A percentile compares a stretch with the other conserved stretches of the same genome.
Conservation (phyloP, 2,329 filamentous ascomycete genomes). For the Alternaria sp. region DNA sequence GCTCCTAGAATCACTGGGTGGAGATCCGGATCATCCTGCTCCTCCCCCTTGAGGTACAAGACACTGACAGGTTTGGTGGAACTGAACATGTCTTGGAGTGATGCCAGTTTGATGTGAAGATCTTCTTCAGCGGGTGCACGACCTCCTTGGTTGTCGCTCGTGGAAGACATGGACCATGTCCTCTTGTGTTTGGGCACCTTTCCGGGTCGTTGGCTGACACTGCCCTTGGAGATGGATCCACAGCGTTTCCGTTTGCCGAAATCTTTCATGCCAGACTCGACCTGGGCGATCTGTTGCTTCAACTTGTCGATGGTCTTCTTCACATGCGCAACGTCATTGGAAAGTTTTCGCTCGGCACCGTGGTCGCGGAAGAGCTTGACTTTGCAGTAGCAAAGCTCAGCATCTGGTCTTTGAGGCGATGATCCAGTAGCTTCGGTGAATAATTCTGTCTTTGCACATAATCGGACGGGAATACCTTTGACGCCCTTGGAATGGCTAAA, state of each 20-base stretch:
- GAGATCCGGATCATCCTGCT: slow-evolving; percentile 79
- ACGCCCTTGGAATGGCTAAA: slow-evolving; percentile 99
- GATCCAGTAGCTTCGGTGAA: slow-evolving; percentile 63
- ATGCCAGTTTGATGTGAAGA: slow-evolving; percentile 78
- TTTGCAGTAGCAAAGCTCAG: slow-evolving; percentile 92
- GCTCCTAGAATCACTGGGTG: slow-evolving; percentile 78
- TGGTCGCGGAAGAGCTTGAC: slow-evolving; percentile 97
- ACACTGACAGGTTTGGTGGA: slow-evolving; percentile 82
- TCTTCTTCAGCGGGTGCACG: slow-evolving; percentile 68
- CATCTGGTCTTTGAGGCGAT: slow-evolving; percentile 52
- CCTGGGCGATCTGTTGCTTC: slow-evolving; percentile 88
- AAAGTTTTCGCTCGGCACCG: slow-evolving; percentile 91
- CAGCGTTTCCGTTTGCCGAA: slow-evolving; percentile 69
- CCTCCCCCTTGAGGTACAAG: slow-evolving; percentile 78
- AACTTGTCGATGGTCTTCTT: slow-evolving; percentile 97
- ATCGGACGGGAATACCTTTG: slow-evolving; percentile 92
- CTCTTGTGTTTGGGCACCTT: slow-evolving; percentile 90
- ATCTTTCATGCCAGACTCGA: slow-evolving; percentile 67
- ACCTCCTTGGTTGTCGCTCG: slow-evolving; percentile 55
- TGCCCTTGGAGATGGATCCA: slow-evolving; percentile 59
- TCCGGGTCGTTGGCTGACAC: slow-evolving; percentile 68
- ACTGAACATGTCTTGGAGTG: slow-evolving; percentile 86
- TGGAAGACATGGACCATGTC: slow-evolving; percentile 93
- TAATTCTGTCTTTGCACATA: slow-evolving; percentile 88
- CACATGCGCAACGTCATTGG: slow-evolving; percentile 92